These are phyloP conservation scores for Cetraspora pellucida DNA, from an alignment of 192 early-diverging fungal genomes.

Conservation along the genomic window DNA sequence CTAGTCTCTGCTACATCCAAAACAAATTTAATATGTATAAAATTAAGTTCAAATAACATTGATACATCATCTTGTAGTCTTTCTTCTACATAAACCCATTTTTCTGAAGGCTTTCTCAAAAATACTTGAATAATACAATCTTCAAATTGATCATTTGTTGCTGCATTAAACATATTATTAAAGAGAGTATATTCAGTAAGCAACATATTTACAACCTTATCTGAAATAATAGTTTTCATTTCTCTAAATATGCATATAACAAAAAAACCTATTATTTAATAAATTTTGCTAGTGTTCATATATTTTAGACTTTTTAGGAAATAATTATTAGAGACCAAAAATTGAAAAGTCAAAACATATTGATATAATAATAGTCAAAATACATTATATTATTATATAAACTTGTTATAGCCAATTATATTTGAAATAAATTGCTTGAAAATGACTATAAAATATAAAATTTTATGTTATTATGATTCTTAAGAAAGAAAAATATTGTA, in stretches of 20 bases:
- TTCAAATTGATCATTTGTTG: neutral
- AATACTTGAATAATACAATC: neutral
- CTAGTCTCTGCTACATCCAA: neutral
- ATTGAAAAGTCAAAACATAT: no score
- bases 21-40: constrained; percentile 9
- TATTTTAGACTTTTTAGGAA: no score
- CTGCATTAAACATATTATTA: neutral
- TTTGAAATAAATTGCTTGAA: no score
- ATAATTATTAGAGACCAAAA: no score
- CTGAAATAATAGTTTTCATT: neutral
- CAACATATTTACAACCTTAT: neutral
- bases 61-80: neutral
- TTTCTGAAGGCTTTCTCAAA: neutral
- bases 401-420: no score
- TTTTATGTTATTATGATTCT: no score
- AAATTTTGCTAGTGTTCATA: neutral
- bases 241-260: neutral
- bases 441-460: no score
- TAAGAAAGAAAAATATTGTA: no score
- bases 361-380: no score
- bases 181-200: neutral
- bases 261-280: neutral
- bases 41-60: constrained; percentile 1
- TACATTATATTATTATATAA: no score
- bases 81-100: neutral